Evolutionary conservation across 148 eudicot species (phyloP), one percentile per base, ranked within the genome.

Genomic region (Persicaria maculosa): DNA sequence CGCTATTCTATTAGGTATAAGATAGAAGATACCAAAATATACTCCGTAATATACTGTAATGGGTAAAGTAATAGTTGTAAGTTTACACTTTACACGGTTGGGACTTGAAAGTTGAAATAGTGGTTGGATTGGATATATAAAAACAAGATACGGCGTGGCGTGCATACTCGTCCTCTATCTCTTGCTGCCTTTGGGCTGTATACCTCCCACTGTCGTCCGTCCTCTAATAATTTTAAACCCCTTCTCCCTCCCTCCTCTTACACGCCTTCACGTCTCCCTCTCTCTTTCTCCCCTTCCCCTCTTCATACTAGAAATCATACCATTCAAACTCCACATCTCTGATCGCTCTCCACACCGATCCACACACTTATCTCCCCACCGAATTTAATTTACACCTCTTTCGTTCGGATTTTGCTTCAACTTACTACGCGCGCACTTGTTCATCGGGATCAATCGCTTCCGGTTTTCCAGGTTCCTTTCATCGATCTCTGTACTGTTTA

Each of bases 181-280:
- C 55, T 16, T 4, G 7, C 50, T 46, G 50, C 20, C 5, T 45
- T 19, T 44, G 22, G 10, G 12, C 53, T 71, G 54, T 31, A 31
- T 31, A 31, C 2, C 40, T 31, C 40, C 40, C 2, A 31, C 40
- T 31, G 40, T 31, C 40, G 40, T 31, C 36, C 36, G 36, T 31
- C 40, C 40, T 31, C 40, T 31, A 31, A 31, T 31, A 31, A 31
- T 31, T 31, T 31, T 31, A 31, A 31, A 31, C 40, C 40, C 2
- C 40, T 2, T 2, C 40, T 31, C 25, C 25, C 25, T 52, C 17
- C 31, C 31, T 71, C 14, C 74, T 71, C 74, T 71, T 22, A 71
- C 57, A 46, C 55, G 25, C 47, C 74, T 17, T 70, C 72, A 70
- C 72, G 72, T 47, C 73, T 71, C 6, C 40, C 40, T 10, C 73